These are phyloP conservation scores for Arabis hirsuta DNA, from an alignment of 345 rosid genomes.

Conservation along the genomic window DNA sequence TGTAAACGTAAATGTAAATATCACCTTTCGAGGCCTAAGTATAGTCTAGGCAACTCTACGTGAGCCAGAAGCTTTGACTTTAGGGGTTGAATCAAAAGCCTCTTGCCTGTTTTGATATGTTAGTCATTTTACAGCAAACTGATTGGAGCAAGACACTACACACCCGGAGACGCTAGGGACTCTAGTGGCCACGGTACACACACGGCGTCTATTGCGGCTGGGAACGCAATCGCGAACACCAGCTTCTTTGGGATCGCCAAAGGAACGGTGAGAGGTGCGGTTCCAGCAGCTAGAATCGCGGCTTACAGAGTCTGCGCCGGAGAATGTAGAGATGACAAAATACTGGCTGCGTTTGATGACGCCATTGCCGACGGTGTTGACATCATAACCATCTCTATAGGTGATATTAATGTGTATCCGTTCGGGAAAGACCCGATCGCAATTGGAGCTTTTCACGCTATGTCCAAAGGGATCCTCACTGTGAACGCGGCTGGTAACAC, in stretches of 20 bases:
- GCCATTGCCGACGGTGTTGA: conserved; percentile 73
- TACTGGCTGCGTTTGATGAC: conserved; percentile 63
- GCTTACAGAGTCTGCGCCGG: conserved; percentile 44
- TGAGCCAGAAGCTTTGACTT: conserved; percentile 4
- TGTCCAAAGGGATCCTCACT: conserved; percentile 57
- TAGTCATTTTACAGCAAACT: conserved; percentile 35
- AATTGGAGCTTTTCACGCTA: conserved; percentile 61
- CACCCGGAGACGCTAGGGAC: conserved; percentile 39
- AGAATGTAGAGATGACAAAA: background rate
- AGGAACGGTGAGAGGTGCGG: conserved; percentile 59
- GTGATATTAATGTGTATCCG: rapidly evolving
- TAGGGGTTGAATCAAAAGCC: background rate
- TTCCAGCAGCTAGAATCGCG: conserved; percentile 59
- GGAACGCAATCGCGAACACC: conserved; percentile 38
- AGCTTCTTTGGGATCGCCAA: conserved; percentile 50
- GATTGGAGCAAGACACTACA: conserved; percentile 59
- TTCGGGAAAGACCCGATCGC: conserved; percentile 28
- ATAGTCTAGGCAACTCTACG: background rate
- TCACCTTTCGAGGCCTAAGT: background rate
- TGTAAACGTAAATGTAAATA: background rate
- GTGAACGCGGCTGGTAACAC: conserved; percentile 48
- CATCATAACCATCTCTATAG: conserved; percentile 46
- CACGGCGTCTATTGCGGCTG: conserved; percentile 61
- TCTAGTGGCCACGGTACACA: conserved; percentile 54
- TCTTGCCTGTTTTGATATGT: background rate